Conservation (phyloP, 2,329 filamentous ascomycete species). For the Exophiala oligosperma region DNA sequence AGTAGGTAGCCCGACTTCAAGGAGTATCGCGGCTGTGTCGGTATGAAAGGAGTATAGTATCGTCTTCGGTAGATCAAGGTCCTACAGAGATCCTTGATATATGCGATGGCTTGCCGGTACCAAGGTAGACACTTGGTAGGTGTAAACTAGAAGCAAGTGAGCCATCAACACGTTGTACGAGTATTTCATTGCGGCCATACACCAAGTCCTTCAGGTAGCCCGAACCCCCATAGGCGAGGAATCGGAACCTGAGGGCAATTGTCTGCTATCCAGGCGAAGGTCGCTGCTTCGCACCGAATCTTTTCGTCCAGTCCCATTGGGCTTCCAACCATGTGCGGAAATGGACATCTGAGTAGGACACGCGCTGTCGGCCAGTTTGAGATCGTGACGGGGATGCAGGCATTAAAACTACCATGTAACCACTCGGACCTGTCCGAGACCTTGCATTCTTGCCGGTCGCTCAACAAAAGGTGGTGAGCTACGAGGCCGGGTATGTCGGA, state of each 20-base stretch:
- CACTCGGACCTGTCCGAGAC: conserved; percentile 9
- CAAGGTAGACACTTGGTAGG: neutral
- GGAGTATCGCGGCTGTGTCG: neutral
- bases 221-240: conserved; percentile 22
- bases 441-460: neutral
- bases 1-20: conserved; percentile 17
- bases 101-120: neutral
- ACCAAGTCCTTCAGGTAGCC: conserved; percentile 27
- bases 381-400: conserved; percentile 21
- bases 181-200: neutral
- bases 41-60: neutral
- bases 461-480: neutral
- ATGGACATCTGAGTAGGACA: conserved; percentile 14
- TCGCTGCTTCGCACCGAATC: conserved; percentile 21
- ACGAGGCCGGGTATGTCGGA: conserved; percentile 1
- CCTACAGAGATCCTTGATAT: neutral
- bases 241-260: conserved; percentile 20
- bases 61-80: neutral
- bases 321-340: conserved; percentile 19
- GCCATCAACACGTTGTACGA: neutral
- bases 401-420: conserved; percentile 26
- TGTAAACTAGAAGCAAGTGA: neutral
- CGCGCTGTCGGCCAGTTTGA: conserved; percentile 8
- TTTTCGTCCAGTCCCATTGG: conserved; percentile 18
- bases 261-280: conserved; percentile 21